Percentiles rank a stretch among this genome's conserved stretches.
These are phyloP conservation scores for Aaosphaeria arxii DNA, from an alignment of 2,329 filamentous ascomycete species.

Conservation along the genomic window DNA sequence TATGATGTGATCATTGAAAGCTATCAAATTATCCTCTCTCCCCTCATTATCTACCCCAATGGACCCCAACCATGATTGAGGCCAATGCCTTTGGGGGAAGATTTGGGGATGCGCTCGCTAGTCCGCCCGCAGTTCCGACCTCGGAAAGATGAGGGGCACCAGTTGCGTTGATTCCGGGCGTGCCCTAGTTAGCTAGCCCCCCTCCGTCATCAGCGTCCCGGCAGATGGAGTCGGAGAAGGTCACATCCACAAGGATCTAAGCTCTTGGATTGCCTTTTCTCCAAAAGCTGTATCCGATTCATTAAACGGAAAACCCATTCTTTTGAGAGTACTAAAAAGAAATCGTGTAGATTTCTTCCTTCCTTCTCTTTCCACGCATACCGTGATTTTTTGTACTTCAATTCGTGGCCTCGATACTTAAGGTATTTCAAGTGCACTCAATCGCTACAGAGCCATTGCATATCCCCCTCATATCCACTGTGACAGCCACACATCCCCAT, in stretches of 20 bases:
- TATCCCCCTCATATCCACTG: neutral
- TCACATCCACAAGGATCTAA: neutral
- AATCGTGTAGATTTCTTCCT: neutral
- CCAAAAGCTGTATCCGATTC: no score
- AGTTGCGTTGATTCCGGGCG: slow-evolving; percentile 1
- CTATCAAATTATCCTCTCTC: no score
- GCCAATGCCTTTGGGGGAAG: no score
- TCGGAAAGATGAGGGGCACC: slow-evolving; percentile 23
- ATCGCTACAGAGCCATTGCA: neutral
- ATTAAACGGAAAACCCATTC: no score
- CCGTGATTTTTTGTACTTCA: neutral
- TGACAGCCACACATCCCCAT: neutral
- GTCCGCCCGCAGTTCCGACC: slow-evolving; percentile 11
- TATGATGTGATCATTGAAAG: no score
- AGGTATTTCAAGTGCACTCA: neutral
- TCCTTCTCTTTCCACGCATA: neutral
- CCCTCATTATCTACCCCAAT: no score
- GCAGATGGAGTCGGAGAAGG: slow-evolving; percentile 32
- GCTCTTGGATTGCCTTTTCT: no score
- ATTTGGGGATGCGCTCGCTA: no score
- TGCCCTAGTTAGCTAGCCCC: neutral
- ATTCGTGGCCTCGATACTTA: neutral
- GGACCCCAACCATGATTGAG: no score
- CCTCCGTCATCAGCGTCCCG: slow-evolving; percentile 11
- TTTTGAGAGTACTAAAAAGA: neutral